Evolutionary conservation across 2,329 filamentous ascomycete genomes (phyloP).

Genomic region (Claviceps purpurea): DNA sequence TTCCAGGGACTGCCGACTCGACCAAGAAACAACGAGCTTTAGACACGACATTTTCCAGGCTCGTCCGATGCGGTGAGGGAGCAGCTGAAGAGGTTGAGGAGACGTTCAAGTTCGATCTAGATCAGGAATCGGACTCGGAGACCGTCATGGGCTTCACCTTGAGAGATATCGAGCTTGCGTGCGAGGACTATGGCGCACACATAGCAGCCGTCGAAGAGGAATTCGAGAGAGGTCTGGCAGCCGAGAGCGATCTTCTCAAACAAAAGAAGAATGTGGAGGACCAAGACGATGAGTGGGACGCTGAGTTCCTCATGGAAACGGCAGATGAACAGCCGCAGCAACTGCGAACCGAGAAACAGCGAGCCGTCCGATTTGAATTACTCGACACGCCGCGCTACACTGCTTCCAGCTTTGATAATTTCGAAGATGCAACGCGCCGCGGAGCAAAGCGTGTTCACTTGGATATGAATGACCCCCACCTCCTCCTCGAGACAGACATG

Average conservation of each 20-base stretch:
- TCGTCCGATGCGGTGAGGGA: conserved; percentile 31
- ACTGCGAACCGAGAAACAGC: conserved; percentile 52
- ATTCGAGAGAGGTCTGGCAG: conserved; percentile 19
- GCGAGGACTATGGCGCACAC: conserved; percentile 68
- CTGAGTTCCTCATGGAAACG: conserved; percentile 42
- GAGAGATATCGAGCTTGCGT: conserved; percentile 72
- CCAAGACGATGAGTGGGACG: conserved; percentile 49
- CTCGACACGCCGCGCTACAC: conserved; percentile 45
- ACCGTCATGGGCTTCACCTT: conserved; percentile 61
- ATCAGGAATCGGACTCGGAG: conserved; percentile 45
- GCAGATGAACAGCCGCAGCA: conserved; percentile 23
- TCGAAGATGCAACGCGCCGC: conserved; percentile 57
- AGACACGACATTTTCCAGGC: conserved; percentile 33
- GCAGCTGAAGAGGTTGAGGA: conserved; percentile 21
- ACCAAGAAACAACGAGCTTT: conserved; percentile 42
- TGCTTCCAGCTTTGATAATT: conserved; percentile 67
- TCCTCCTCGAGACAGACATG: conserved; percentile 69
- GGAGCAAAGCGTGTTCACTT: conserved; percentile 68
- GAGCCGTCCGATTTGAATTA: conserved; percentile 44
- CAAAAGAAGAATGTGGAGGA: conserved; percentile 19
- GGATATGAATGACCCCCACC: conserved; percentile 76
- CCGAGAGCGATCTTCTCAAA: conserved; percentile 19
- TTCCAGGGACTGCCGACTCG: conserved; percentile 46
- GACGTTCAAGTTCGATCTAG: conserved; percentile 30
- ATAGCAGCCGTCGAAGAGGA: conserved; percentile 34